Evolutionary conservation across 495 filamentous ascomycete genomes (phyloP).

Genomic region (Xylaria flabelliformis): DNA sequence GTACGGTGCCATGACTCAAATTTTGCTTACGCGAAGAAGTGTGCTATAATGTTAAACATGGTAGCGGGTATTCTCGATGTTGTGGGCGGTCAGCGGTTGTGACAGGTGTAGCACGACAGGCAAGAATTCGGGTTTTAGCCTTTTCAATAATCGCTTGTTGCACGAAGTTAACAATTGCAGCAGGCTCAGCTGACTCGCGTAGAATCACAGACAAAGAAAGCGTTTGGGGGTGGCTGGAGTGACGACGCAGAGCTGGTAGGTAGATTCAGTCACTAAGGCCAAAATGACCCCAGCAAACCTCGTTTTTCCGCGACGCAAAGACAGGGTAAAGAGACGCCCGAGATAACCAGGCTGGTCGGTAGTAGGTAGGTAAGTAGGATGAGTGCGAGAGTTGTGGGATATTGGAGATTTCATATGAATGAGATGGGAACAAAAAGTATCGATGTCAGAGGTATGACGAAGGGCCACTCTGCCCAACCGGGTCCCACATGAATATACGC

Average conservation of each 20-base stretch:
- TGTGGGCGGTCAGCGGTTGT: not conserved
- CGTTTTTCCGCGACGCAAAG: not conserved
- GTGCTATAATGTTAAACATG: constrained; percentile 29
- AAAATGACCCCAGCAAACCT: constrained; percentile 10
- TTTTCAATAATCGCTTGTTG: not conserved
- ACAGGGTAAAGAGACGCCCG: not conserved
- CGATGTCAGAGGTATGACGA: constrained; percentile 8
- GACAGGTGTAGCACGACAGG: not conserved
- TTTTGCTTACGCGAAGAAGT: constrained; percentile 27
- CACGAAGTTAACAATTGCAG: not conserved
- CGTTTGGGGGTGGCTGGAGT: not conserved
- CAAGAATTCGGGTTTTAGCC: not conserved
- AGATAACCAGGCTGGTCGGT: not conserved
- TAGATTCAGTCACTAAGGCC: not conserved
- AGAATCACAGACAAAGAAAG: constrained; percentile 7
- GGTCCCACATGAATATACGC: not conserved
- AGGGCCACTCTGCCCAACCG: not conserved
- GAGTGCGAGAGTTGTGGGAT: not conserved
- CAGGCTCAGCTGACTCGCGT: constrained; percentile 5
- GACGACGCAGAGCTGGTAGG: not conserved
- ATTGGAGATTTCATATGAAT: constrained; percentile 11
- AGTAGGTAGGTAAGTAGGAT: not conserved
- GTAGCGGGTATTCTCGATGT: not conserved
- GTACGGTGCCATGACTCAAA: not conserved
- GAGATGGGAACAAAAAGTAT: constrained; percentile 10